Evolutionary conservation across 2,329 filamentous ascomycete genomes (phyloP).

Genomic region (Penicillium digitatum): DNA sequence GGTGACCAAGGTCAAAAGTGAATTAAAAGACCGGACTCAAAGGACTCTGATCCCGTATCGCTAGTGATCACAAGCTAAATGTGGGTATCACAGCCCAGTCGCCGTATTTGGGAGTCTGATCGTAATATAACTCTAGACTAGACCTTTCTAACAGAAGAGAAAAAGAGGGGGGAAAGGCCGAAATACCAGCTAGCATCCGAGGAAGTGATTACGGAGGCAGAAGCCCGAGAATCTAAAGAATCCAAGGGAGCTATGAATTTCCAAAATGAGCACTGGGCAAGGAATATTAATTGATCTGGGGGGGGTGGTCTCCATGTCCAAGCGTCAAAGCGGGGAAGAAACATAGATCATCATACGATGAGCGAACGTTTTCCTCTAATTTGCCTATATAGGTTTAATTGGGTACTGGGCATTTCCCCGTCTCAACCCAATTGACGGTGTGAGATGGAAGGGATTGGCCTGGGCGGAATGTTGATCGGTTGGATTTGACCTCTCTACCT

Average conservation of each 20-base stretch:
- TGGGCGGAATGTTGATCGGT: slow-evolving; percentile 21
- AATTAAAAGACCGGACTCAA: not conserved
- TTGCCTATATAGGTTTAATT: not conserved
- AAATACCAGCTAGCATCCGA: not conserved
- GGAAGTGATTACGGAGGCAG: not conserved
- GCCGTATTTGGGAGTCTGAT: not conserved
- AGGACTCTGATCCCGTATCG: not conserved
- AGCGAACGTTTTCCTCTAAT: too few relatives aligned
- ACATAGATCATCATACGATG: slow-evolving; percentile 6
- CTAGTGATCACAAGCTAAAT: not conserved
- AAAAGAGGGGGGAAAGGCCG: too few relatives aligned
- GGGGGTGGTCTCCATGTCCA: slow-evolving; percentile 19
- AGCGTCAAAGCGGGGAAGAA: slow-evolving; percentile 19
- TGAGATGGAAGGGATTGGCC: slow-evolving; percentile 16
- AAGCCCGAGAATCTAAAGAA: not conserved
- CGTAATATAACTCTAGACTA: not conserved
- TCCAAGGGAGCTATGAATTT: not conserved
- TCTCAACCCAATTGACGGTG: slow-evolving; percentile 13
- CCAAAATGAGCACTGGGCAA: not conserved
- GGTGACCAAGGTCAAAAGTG: not conserved
- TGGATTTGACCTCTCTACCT: slow-evolving; percentile 8
- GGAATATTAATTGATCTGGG: slow-evolving; percentile 1
- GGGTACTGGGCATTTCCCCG: not conserved
- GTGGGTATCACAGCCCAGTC: not conserved
- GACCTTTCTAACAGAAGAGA: not conserved